Conservation (phyloP, 1,284 basidiomycete genomes). For the Heterobasidion parviporum region DNA sequence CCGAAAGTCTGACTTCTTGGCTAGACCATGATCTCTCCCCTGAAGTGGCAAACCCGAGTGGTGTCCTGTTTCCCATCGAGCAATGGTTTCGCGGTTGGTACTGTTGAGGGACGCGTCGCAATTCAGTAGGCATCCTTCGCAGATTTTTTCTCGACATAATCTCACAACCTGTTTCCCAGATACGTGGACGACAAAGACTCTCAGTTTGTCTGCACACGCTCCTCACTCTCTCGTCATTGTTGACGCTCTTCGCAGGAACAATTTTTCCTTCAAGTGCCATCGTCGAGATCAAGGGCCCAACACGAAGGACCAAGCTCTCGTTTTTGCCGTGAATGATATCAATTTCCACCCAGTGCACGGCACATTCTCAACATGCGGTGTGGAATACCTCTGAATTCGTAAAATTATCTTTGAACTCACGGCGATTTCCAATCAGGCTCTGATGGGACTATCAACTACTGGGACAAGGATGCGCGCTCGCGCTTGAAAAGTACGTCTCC, state of each 20-base stretch:
- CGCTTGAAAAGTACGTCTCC: slow-evolving; percentile 72
- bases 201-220: slow-evolving; percentile 19
- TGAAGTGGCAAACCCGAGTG: slow-evolving; percentile 93
- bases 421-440: slow-evolving; percentile 34
- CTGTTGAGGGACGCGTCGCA: slow-evolving; percentile 91
- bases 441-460: slow-evolving; percentile 78
- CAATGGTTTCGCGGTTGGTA: slow-evolving; percentile 87
- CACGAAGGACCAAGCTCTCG: slow-evolving; percentile 68
- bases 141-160: slow-evolving; percentile 5
- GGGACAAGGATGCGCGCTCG: slow-evolving; percentile 88
- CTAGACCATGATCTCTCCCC: slow-evolving; percentile 72
- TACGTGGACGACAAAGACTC: slow-evolving; percentile 77
- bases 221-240: neutral
- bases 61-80: slow-evolving; percentile 80
- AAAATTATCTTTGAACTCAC: neutral
- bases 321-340: slow-evolving; percentile 90
- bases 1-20: neutral
- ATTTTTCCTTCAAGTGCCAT: slow-evolving; percentile 97
- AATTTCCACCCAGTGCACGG: slow-evolving; percentile 90
- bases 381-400: slow-evolving; percentile 15
- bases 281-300: slow-evolving; percentile 65
- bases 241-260: slow-evolving; percentile 40
- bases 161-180: slow-evolving; percentile 29
- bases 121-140: slow-evolving; percentile 70
- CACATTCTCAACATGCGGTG: slow-evolving; percentile 91